Evolutionary conservation across 805 yeast species (phyloP), one percentile per base, ranked within the genome.

Genomic region (Candida ascalaphidarum): DNA sequence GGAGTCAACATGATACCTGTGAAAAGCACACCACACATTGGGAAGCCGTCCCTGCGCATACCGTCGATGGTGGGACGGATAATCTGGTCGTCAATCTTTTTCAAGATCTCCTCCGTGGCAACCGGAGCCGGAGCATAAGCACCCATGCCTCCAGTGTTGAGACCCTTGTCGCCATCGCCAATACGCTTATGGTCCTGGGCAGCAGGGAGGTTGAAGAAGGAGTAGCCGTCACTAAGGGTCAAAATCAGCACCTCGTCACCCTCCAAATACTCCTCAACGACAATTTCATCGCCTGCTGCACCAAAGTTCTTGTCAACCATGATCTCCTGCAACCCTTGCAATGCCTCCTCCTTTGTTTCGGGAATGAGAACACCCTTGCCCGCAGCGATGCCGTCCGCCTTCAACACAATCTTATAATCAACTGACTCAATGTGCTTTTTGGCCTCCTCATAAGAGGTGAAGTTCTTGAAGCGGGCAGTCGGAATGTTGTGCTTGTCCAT

Each of bases 131-230:
- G 99, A 6, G 97, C 92, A 50, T 92, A 92, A 6, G 97, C 95
- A 39, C 99, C 99, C 99, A 92, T 92, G 39, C 99, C 99, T 43
- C 99, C 99, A 21, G 99, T 92, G 62, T 92, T 92, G 37, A 89
- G 69, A 15, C 99, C 99, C 22, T 76, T 65, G 55, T 92, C 99
- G 35, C 88, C 88, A 47, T 94, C 84, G 31, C 94, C 94, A 42
- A 81, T 71, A 55, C 98, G 78, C 65, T 92, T 92, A 62, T 92
- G 99, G 53, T 92, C 99, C 62, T 92, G 99, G 16, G 97, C 96
- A 25, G 97, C 83, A 23, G 99, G 99, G 34, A 92, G 71, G 52
- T 84, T 88, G 52, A 77, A 73, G 48, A 77, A 79, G 8, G 94
- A 74, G 65, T 92, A 89, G 32, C 98, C 99, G 52, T 92, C 99